Evolutionary conservation across 306 rosid genomes (phyloP).

Genomic region (Albizia julibrissin): DNA sequence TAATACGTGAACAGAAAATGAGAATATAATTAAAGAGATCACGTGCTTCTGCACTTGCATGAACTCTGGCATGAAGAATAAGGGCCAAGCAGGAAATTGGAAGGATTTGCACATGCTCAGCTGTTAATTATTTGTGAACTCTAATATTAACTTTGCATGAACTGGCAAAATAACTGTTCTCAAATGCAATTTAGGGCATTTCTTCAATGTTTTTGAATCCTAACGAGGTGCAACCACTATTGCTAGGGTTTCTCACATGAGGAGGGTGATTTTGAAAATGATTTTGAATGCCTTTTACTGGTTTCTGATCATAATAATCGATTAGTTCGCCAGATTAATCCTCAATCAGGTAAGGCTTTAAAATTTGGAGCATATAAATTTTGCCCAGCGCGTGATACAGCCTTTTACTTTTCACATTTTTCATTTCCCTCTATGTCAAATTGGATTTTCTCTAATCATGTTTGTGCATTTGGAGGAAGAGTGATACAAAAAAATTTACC

Average conservation of each 20-base stretch:
- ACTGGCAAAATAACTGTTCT: not conserved
- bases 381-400: not conserved
- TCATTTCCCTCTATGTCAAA: not conserved
- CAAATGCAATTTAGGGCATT: conserved; percentile 7
- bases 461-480: not conserved
- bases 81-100: not conserved
- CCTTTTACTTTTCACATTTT: conserved; percentile 18
- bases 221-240: no score
- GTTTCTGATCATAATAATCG: conserved; percentile 58
- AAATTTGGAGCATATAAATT: no score
- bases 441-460: not conserved
- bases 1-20: not conserved
- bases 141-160: not conserved
- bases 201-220: conserved; percentile 23
- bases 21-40: not conserved
- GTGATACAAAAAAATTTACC: not conserved
- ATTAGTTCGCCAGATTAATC: conserved; percentile 52
- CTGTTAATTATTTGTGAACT: not conserved
- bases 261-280: no score
- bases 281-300: conserved; percentile 62
- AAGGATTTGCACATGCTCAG: not conserved
- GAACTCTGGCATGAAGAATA: not conserved
- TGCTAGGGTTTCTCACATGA: no score
- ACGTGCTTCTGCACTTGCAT: not conserved
- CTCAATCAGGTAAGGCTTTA: conserved; percentile 48